phyloP scores from a whole-genome alignment of 208 protist species.

The Angomonas desouzai region DNA sequence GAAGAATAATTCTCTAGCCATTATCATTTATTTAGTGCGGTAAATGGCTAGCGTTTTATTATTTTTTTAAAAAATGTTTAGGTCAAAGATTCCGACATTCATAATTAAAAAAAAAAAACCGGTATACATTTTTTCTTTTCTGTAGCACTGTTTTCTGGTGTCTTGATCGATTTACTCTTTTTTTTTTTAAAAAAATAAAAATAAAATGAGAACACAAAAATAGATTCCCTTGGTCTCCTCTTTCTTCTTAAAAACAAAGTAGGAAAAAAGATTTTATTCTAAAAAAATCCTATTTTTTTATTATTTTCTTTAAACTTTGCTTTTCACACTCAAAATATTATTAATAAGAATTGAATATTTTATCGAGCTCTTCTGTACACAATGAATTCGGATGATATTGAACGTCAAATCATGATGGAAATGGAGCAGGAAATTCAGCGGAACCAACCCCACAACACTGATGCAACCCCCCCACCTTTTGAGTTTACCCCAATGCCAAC shows the following conservation, averaged over 20 bases:
- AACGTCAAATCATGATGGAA: constrained; percentile 72
- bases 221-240: too few relatives aligned
- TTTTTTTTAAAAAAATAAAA: too few relatives aligned
- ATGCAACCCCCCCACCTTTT: constrained; percentile 26
- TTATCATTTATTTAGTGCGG: constrained; percentile 2
- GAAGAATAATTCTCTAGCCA: constrained; percentile 7
- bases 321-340: background rate
- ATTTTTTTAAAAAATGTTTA: constrained; percentile 2
- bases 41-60: background rate
- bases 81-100: too few relatives aligned
- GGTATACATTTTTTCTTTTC: too few relatives aligned
- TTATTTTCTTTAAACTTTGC: background rate
- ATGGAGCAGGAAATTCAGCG: constrained; percentile 72
- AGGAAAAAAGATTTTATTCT: too few relatives aligned
- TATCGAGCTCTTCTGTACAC: background rate
- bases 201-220: too few relatives aligned
- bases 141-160: too few relatives aligned
- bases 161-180: too few relatives aligned
- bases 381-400: constrained; percentile 43
- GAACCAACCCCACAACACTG: constrained; percentile 15
- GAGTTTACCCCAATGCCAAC: constrained; percentile 38
- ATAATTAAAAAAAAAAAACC: too few relatives aligned
- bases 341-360: constrained; percentile 3
- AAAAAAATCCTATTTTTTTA: too few relatives aligned
- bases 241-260: too few relatives aligned